These are phyloP conservation scores for Pyrenopolyporus hunteri DNA, from an alignment of 495 filamentous ascomycete species.

Conservation along the genomic window DNA sequence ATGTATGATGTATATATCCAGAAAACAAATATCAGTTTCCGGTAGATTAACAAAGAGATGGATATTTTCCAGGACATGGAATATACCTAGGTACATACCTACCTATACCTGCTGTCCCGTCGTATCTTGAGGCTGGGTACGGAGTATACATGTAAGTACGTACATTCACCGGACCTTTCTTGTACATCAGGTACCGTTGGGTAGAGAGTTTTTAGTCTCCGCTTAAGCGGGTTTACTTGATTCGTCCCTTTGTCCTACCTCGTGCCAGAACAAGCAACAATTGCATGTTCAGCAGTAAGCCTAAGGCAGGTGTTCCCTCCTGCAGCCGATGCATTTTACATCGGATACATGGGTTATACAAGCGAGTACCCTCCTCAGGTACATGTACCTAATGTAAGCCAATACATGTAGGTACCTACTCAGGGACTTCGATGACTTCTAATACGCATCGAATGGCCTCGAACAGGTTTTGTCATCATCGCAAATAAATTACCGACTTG, in stretches of 20 bases:
- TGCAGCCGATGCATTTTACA: no score
- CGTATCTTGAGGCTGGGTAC: background rate
- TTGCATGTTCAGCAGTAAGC: constrained; percentile 23
- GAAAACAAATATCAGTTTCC: background rate
- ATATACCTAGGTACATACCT: no score
- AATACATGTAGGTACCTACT: no score
- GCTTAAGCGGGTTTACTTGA: constrained; percentile 22
- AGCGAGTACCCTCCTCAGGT: no score
- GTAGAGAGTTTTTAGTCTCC: no score
- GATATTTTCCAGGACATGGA: background rate
- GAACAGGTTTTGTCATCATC: constrained; percentile 35
- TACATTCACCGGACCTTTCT: background rate
- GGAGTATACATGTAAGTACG: background rate
- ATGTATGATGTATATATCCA: constrained; percentile 2
- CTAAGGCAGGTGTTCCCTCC: no score
- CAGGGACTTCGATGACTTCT: no score
- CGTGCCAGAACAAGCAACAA: constrained; percentile 40
- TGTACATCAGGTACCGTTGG: no score
- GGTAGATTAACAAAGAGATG: background rate
- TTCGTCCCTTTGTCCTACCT: constrained; percentile 40
- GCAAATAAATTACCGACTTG: constrained; percentile 21
- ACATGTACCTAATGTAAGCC: no score
- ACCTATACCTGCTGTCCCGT: background rate
- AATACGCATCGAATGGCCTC: no score
- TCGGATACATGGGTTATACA: no score